Conservation (phyloP, 192 early-diverging fungal genomes). For the Rhizoclosmatium globosum region DNA sequence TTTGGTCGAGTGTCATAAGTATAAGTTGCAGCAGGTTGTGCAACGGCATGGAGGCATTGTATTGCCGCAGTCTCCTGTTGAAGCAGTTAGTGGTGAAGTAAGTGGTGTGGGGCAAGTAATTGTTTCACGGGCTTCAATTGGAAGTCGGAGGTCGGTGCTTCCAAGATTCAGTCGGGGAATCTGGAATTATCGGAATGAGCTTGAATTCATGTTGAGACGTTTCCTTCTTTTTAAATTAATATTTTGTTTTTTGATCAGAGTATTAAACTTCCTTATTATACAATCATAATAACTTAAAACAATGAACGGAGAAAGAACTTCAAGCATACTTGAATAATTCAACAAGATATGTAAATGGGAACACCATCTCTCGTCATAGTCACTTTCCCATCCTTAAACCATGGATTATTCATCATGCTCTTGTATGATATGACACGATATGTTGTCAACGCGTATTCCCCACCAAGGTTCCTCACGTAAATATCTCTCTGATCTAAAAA, state of each 20-base stretch:
- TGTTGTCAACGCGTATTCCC: conserved; percentile 30
- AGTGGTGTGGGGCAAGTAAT: too few relatives aligned
- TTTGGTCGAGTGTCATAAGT: conserved; percentile 4
- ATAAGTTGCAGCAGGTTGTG: neutral
- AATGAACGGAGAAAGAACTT: too few relatives aligned
- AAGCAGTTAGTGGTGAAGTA: too few relatives aligned
- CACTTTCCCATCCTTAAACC: too few relatives aligned
- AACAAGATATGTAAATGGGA: too few relatives aligned
- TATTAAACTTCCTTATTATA: too few relatives aligned
- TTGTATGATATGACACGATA: conserved; percentile 22
- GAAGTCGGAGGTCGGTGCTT: neutral
- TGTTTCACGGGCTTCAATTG: neutral
- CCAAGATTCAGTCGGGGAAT: neutral
- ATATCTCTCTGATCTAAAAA: neutral
- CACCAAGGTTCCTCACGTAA: neutral
- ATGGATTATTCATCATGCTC: neutral
- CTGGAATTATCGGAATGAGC: neutral
- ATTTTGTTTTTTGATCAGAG: too few relatives aligned
- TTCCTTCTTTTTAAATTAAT: too few relatives aligned
- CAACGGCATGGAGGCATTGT: neutral
- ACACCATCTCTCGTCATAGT: too few relatives aligned
- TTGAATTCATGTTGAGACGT: too few relatives aligned
- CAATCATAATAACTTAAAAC: too few relatives aligned
- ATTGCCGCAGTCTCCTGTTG: neutral
- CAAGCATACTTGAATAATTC: too few relatives aligned